Percentiles rank a stretch among this genome's conserved stretches.
These are phyloP conservation scores for Paramecium sexaurelia DNA, from an alignment of 73 alveolate genomes.

Conservation along the genomic window DNA sequence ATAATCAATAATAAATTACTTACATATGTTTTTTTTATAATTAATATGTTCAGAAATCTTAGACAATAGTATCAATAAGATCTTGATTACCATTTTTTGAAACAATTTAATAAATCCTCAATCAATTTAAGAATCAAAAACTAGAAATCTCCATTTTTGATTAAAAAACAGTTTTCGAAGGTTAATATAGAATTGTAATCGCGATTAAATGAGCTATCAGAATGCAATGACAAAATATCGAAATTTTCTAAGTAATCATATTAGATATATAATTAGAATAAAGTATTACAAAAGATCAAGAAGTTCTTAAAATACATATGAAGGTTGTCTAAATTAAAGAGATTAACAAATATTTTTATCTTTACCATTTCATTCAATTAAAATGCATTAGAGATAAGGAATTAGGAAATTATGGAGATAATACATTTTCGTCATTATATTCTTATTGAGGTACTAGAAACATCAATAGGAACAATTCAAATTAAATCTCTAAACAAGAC, in stretches of 20 bases:
- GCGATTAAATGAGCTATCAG: background rate
- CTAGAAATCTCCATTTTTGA: background rate
- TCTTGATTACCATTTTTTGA: background rate
- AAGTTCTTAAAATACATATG: background rate
- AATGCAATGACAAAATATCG: background rate
- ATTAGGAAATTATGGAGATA: background rate
- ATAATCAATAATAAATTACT: slow-evolving; percentile 1
- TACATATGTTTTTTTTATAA: background rate
- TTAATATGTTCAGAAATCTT: slow-evolving; percentile 25
- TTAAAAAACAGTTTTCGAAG: background rate
- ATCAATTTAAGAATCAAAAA: background rate
- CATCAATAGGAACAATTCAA: background rate
- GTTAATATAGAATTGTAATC: background rate
- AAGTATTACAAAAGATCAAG: background rate
- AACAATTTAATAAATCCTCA: background rate
- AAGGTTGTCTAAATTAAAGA: background rate
- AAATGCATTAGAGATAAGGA: background rate
- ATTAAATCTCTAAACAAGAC: background rate
- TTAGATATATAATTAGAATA: background rate
- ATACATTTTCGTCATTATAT: background rate
- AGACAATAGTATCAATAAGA: background rate
- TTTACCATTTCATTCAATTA: background rate
- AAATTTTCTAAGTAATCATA: background rate
- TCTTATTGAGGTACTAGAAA: background rate
- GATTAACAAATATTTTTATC: background rate